Evolutionary conservation across 345 rosid genomes (phyloP).

Genomic region (Hibiscus syriacus): DNA sequence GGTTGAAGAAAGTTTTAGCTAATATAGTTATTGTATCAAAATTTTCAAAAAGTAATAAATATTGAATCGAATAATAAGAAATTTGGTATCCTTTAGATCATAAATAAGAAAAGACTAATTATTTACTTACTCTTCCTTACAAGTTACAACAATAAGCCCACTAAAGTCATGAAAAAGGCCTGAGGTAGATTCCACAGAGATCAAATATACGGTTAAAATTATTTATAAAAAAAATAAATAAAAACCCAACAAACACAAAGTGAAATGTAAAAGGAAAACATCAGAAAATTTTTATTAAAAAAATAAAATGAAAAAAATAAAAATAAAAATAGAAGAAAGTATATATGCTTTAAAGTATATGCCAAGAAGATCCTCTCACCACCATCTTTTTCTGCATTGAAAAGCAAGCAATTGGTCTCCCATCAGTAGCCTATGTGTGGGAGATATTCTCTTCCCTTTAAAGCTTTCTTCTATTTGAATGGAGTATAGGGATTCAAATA

Average conservation of each 20-base stretch:
- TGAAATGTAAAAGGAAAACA: conserved; percentile 5
- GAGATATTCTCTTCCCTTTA: background rate
- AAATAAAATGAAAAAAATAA: too few species aligned
- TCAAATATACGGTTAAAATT: background rate
- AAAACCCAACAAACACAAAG: background rate
- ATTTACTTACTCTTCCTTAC: background rate
- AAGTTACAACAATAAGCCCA: background rate
- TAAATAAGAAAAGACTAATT: too few species aligned
- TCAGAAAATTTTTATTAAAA: background rate
- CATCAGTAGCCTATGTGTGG: background rate
- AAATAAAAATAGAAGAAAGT: background rate
- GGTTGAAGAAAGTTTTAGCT: too few species aligned
- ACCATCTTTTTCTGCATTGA: conserved; percentile 4
- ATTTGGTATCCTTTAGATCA: too few species aligned
- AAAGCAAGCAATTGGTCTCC: background rate
- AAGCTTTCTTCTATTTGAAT: background rate
- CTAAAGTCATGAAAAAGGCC: conserved; percentile 11
- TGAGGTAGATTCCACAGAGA: conserved; percentile 24
- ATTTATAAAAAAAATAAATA: background rate
- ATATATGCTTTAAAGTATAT: conserved; percentile 27
- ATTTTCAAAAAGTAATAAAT: too few species aligned
- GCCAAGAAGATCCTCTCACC: conserved; percentile 33
- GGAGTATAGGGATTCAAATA: too few species aligned
- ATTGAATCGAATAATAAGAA: too few species aligned
- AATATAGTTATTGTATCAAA: too few species aligned